Conservation (phyloP, 352 stramenopile genomes). For the Phytopythium helicoides region DNA sequence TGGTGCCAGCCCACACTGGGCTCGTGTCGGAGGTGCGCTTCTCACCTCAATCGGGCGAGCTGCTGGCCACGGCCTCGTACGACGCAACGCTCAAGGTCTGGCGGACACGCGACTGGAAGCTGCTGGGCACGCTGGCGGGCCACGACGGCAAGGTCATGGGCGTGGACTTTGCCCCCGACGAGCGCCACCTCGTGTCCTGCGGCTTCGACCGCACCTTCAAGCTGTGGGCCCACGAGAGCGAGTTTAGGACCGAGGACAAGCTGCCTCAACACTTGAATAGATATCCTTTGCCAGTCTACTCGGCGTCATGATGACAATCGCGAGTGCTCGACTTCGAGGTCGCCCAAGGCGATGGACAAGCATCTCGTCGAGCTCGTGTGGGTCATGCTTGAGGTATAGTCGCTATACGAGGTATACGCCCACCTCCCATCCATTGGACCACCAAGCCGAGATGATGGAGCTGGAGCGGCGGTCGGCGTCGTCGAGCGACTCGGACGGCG, state of each 20-base stretch:
- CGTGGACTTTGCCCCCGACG: constrained; percentile 88
- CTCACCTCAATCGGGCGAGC: constrained; percentile 76
- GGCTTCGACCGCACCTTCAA: constrained; percentile 93
- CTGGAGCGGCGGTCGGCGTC: too few species aligned
- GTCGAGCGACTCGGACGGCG: constrained; percentile 31
- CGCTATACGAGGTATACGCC: too few species aligned
- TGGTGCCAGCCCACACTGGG: constrained; percentile 93
- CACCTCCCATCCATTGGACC: too few species aligned
- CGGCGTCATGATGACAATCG: too few species aligned
- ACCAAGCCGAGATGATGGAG: too few species aligned
- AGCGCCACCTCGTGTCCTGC: constrained; percentile 87
- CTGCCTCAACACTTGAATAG: too few species aligned
- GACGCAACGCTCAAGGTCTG: constrained; percentile 95
- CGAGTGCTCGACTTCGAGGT: too few species aligned
- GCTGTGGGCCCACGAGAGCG: constrained; percentile 88
- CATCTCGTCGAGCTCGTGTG: too few species aligned
- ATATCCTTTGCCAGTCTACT: too few species aligned
- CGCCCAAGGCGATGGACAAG: too few species aligned
- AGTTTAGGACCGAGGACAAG: constrained; percentile 54
- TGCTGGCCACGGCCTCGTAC: constrained; percentile 92
- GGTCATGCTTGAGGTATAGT: too few species aligned
- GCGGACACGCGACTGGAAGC: constrained; percentile 92
- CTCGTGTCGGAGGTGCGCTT: constrained; percentile 93
- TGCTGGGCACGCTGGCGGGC: constrained; percentile 85
- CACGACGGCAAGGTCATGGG: constrained; percentile 96